A percentile compares a stretch with the other conserved stretches of the same genome.
Conservation (phyloP, 495 filamentous ascomycete genomes). For the Neurospora sp. region DNA sequence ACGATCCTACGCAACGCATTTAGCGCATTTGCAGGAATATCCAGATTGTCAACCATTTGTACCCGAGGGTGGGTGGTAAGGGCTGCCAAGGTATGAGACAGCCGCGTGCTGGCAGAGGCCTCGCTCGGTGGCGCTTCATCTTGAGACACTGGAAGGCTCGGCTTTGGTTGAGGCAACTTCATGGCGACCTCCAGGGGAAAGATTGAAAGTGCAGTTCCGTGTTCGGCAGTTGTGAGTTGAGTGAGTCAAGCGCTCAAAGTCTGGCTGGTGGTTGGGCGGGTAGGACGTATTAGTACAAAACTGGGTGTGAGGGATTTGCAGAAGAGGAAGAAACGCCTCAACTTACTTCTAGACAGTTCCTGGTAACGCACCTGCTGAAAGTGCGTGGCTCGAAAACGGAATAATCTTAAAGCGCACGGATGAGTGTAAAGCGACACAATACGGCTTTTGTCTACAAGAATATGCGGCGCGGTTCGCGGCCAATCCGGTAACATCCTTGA, state of each 20-base stretch:
- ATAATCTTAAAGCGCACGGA: not conserved
- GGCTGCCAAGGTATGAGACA: not conserved
- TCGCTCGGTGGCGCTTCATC: not conserved
- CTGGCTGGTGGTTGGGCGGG: not conserved
- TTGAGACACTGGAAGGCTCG: not conserved
- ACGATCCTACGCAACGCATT: conserved; percentile 5
- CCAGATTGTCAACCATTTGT: conserved; percentile 29
- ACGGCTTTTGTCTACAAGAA: not conserved
- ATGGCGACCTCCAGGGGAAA: not conserved
- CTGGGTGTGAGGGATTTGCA: not conserved
- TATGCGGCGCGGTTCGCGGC: not conserved
- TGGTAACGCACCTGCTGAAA: not conserved
- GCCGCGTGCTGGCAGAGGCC: not conserved
- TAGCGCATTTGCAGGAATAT: conserved; percentile 20
- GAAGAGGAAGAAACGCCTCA: not conserved
- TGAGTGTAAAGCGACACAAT: not conserved
- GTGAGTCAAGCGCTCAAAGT: not conserved
- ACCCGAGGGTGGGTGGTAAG: conserved; percentile 1
- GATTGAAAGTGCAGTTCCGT: not conserved
- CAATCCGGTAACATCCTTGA: not conserved
- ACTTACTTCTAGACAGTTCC: not conserved
- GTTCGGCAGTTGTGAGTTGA: not conserved
- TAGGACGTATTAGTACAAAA: not conserved
- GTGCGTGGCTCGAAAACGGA: not conserved
- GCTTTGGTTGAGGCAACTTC: not conserved